These are phyloP conservation scores for Carex kokanica DNA, from an alignment of 176 grass and related monocot genomes.

Conservation along the genomic window DNA sequence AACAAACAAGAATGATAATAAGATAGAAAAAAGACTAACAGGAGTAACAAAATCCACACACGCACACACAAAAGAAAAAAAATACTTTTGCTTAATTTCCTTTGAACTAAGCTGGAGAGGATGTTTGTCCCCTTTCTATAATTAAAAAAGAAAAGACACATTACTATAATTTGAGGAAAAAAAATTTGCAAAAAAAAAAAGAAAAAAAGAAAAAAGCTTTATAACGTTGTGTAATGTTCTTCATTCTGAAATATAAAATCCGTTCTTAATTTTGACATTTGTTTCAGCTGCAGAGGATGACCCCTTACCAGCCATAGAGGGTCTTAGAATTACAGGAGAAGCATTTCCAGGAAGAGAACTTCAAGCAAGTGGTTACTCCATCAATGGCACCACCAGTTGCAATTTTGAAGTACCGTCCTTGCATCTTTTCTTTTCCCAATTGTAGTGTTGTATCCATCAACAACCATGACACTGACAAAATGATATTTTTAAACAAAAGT, in stretches of 20 bases:
- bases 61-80: neutral
- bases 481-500: neutral
- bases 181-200: neutral
- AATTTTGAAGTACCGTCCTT: conserved; percentile 71
- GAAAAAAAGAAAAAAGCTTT: neutral
- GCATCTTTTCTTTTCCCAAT: neutral
- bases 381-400: conserved; percentile 90
- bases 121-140: neutral
- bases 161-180: neutral
- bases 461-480: neutral
- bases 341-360: conserved; percentile 88
- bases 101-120: conserved; percentile 12
- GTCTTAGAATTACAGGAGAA: conserved; percentile 83
- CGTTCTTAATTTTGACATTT: neutral
- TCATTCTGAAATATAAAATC: conserved; percentile 1
- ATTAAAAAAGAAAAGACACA: neutral
- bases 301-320: conserved; percentile 78
- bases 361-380: conserved; percentile 91
- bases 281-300: conserved; percentile 77
- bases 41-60: neutral
- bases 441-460: neutral
- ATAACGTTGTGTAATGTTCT: conserved; percentile 6
- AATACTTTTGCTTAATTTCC: neutral
- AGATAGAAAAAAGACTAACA: neutral
- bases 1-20: neutral